Evolutionary conservation across 306 rosid genomes (phyloP), one percentile per base, ranked within the genome.

Genomic region (Canavalia gladiata): DNA sequence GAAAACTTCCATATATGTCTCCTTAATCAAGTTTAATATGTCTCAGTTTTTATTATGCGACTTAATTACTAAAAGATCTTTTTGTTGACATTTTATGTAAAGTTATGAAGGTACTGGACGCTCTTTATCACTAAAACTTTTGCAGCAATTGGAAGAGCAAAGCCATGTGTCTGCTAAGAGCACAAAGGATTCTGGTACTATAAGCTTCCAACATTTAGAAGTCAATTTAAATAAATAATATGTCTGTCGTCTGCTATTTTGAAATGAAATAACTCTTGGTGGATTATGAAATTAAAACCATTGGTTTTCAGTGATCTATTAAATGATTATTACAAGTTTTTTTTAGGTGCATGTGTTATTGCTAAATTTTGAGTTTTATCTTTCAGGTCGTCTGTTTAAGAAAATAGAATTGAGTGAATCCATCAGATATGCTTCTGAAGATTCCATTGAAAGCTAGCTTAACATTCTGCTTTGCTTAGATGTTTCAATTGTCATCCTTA

Each of bases 31-130:
- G 81, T 51, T 45, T 74, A 29, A 18, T 69, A 8, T 66, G 70
- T 55, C 41, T 63, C 7, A 56, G 33, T 45, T 74, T 68, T 34
- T 39, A 66, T 18, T 70, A 51, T 59, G 49, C 12, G 69, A 18
- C 74, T 65, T 73, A 67, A 50, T 52, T 74, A 77, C 85, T 86
- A 54, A 85, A 77, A 10, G 71, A 28, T 2, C 45, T 30, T 74
- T 13, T 69, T 37, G 25, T 56, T 56, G 64, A 31, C 69, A 68
- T 35, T 50, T 56, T 76, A 18, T 78, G 84, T 55, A 47, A 84
- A 95, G 99, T 77, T 95, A 95, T 86, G 99, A 95, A 90, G 99
- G 99, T 63, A 95, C 99, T 25, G 99, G 99, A 31, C 97, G 97
- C 66, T 95, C 99, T 35, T 83, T 95, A 37, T 95, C 99, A 6